Percentiles rank a stretch among this genome's conserved stretches.
phyloP scores from a whole-genome alignment of 139 green algal species.

The Micractinium conductrix region DNA sequence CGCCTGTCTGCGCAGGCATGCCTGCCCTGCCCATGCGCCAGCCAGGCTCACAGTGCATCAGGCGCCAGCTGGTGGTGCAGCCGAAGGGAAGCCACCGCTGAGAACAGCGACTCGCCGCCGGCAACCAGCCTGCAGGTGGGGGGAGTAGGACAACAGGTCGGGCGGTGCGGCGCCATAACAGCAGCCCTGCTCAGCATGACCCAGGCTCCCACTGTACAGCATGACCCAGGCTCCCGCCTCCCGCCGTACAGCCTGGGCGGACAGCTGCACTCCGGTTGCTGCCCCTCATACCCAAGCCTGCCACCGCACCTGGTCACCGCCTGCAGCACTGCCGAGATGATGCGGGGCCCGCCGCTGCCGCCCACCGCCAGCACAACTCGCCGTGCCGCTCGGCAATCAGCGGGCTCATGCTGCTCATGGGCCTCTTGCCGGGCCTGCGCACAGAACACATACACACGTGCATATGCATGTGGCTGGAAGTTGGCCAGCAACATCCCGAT shows the following conservation, averaged over 20 bases:
- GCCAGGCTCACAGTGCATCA: conserved; percentile 40
- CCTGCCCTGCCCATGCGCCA: conserved; percentile 39
- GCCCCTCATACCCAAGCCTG: not conserved
- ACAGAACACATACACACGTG: not conserved
- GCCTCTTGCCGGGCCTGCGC: conserved; percentile 73
- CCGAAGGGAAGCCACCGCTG: conserved; percentile 61
- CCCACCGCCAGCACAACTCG: conserved; percentile 66
- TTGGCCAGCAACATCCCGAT: no score
- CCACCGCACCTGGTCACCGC: conserved; percentile 54
- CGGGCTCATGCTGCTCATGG: conserved; percentile 89
- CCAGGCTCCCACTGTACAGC: not conserved
- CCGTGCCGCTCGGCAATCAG: conserved; percentile 64
- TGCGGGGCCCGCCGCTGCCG: conserved; percentile 79
- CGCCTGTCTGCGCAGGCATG: not conserved
- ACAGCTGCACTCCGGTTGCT: not conserved
- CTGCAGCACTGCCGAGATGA: conserved; percentile 82
- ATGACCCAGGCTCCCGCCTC: no score
- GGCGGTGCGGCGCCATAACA: not conserved
- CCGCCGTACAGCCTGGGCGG: no score
- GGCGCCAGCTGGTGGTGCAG: conserved; percentile 85
- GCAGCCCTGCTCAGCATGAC: not conserved
- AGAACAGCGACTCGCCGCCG: conserved; percentile 50
- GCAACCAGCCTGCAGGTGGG: conserved; percentile 59
- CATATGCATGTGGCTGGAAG: not conserved
- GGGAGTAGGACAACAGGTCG: not conserved